phyloP scores from a whole-genome alignment of 176 grass and related monocot genomes.

The Tillandsia fasciculata region DNA sequence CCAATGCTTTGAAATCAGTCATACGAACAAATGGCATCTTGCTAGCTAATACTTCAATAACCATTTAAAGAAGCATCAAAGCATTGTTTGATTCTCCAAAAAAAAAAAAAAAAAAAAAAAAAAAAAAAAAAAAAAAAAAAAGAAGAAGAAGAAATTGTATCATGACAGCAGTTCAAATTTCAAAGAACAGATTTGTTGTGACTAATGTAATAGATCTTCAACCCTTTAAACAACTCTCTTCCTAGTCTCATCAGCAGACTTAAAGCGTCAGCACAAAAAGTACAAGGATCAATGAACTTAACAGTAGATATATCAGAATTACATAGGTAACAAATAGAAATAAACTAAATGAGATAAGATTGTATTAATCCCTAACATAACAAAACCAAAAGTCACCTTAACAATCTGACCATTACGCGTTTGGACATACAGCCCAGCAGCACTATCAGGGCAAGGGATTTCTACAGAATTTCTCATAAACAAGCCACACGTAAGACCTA shows the following conservation, averaged over 20 bases:
- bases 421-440: conserved; percentile 71
- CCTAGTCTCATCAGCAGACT: neutral
- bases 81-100: no score
- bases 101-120: no score
- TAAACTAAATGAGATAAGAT: neutral
- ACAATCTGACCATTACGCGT: conserved; percentile 65
- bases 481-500: conserved; percentile 84
- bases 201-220: no score
- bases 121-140: no score
- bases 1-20: no score
- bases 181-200: no score
- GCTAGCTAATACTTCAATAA: no score
- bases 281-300: neutral
- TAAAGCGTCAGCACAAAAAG: neutral
- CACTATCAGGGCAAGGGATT: conserved; percentile 77
- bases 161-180: no score
- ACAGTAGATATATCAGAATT: neutral
- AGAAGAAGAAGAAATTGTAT: no score
- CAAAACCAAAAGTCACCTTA: conserved; percentile 35
- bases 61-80: no score
- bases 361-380: neutral
- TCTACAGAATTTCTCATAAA: conserved; percentile 64
- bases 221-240: neutral
- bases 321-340: neutral
- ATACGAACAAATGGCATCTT: no score